Percentiles rank a stretch among this genome's conserved stretches.
These are phyloP conservation scores for Nemania bipapillata DNA, from an alignment of 2,329 filamentous ascomycete genomes.

Conservation along the genomic window DNA sequence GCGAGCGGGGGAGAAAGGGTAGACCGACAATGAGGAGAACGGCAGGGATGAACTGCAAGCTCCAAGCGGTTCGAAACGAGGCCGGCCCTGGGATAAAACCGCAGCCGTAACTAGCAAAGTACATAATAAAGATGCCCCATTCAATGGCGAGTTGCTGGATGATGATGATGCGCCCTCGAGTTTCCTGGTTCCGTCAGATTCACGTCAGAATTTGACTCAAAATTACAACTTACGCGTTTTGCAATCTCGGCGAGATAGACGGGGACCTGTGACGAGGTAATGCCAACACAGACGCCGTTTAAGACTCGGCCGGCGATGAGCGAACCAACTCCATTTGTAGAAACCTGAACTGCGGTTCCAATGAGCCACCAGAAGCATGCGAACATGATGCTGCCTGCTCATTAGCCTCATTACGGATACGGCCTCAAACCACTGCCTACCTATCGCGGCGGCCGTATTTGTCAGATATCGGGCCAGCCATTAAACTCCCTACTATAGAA, in stretches of 20 bases:
- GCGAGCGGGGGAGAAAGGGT: constrained; percentile 71
- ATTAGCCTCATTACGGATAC: too few species aligned
- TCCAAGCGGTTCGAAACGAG: constrained; percentile 72
- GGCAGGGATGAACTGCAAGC: constrained; percentile 67
- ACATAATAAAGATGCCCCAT: constrained; percentile 74
- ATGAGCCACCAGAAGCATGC: too few species aligned
- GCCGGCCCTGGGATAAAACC: constrained; percentile 64
- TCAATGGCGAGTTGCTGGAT: constrained; percentile 78
- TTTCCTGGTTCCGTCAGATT: too few species aligned
- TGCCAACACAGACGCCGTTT: constrained; percentile 78
- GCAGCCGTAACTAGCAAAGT: constrained; percentile 73
- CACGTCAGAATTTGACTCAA: too few species aligned
- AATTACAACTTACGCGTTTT: too few species aligned
- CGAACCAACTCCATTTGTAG: constrained; percentile 74
- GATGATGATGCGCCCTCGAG: constrained; percentile 69
- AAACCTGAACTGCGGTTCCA: constrained; percentile 62
- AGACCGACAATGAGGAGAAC: constrained; percentile 65
- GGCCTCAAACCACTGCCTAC: too few species aligned
- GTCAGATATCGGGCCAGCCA: too few species aligned
- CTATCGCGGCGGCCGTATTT: too few species aligned
- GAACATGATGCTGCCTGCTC: too few species aligned
- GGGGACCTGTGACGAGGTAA: constrained; percentile 76
- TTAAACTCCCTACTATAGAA: too few species aligned
- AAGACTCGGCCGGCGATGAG: constrained; percentile 76
- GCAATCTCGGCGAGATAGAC: constrained; percentile 76